Evolutionary conservation across 2,329 filamentous ascomycete genomes (phyloP), one percentile per base, ranked within the genome.

Genomic region (Fusarium sp.): DNA sequence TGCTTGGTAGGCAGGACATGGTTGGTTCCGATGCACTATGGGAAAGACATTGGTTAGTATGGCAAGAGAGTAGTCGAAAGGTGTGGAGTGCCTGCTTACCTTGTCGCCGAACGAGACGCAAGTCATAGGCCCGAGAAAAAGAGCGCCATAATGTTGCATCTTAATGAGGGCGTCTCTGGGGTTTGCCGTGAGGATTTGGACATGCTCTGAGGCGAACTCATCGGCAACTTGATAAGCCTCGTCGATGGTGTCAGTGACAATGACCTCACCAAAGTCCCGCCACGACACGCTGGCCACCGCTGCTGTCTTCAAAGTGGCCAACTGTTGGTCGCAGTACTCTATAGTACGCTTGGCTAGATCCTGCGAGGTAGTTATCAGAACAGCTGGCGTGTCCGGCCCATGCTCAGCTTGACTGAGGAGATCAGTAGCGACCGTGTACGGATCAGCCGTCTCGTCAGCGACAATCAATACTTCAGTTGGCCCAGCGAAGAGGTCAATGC

Each of bases 81-180:
- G 30, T 7, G 11, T 23, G 20, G n/a, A 20, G 41, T 43, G 7
- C 16, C 14, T 27, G 41, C 67, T 52, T 11, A 71, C 70, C 64
- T 71, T 73, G 50, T 73, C 70, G 5, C 70, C 70, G 6, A 68
- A 73, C 14, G 70, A 73, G 2, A 73, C 70, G 14, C 67, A 71
- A 13, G 68, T 73, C 57, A 54, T 71, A 4, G 43, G 37, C 1
- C 70, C 67, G 14, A 73, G 37, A 20, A 71, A 73, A 14, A 73
- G 27, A 10, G 70, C 70, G 7, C 70, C 70, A 11, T 71, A 73
- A 43, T 68, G 48, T 32, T 71, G 48, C 70, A 73, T 73, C 58
- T 71, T 73, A 3, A 39, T 30, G 16, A 73, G 35, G 0, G 70
- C 70, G 14, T 70, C 64, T 32, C 70, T 34, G 5, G 68, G 67